Conservation (phyloP, 1,139 yeast species). For the Sugiyamaella novakii region DNA sequence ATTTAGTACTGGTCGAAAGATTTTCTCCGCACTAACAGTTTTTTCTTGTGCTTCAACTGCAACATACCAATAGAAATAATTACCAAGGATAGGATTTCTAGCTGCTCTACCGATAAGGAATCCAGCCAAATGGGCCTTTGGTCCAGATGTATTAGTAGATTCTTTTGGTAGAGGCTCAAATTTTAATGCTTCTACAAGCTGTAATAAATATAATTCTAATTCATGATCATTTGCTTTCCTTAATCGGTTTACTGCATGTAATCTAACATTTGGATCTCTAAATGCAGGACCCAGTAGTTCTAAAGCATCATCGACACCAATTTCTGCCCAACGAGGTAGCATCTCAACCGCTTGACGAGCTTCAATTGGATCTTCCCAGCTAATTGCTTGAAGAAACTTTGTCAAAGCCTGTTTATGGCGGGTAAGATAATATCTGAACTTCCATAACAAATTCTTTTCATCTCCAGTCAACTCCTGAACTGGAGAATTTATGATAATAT, state of each 20-base stretch:
- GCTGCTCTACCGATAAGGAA: constrained; percentile 77
- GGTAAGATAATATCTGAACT: constrained; percentile 81
- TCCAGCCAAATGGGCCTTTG: constrained; percentile 62
- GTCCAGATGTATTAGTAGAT: constrained; percentile 24
- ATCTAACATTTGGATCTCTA: constrained; percentile 58
- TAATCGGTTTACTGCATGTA: constrained; percentile 85
- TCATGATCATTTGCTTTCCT: constrained; percentile 79
- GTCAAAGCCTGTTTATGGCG: constrained; percentile 76
- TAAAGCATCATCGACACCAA: constrained; percentile 89
- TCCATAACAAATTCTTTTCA: constrained; percentile 90
- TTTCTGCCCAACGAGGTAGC: constrained; percentile 64
- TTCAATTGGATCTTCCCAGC: constrained; percentile 85
- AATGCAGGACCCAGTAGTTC: constrained; percentile 81
- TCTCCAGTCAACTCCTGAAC: constrained; percentile 77
- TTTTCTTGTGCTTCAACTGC: constrained; percentile 65
- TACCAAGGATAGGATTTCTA: constrained; percentile 67
- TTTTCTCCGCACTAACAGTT: constrained; percentile 23
- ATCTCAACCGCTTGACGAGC: constrained; percentile 71
- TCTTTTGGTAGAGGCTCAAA: constrained; percentile 52
- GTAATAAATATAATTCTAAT: constrained; percentile 76
- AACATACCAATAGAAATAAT: constrained; percentile 87
- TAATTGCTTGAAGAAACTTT: constrained; percentile 81
- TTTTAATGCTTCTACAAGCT: constrained; percentile 88
- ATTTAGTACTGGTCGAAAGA: constrained; percentile 36
- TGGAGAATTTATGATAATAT: constrained; percentile 71